Conservation (phyloP, 306 rosid species). For the Inga laurina region DNA sequence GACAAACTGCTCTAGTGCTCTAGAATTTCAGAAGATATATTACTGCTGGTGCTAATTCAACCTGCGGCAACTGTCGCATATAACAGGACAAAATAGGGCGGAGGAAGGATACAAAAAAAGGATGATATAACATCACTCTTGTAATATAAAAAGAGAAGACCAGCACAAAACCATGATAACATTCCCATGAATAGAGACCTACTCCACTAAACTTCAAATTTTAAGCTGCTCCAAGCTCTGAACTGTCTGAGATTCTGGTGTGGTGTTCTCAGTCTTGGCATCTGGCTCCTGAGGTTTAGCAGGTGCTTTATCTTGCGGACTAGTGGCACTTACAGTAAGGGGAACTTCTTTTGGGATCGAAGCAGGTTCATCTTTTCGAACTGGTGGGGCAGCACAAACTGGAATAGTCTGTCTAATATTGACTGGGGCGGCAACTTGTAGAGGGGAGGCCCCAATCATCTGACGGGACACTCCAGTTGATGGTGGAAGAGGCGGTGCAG, state of each 20-base stretch:
- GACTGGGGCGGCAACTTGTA: constrained; percentile 75
- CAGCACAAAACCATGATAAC: constrained; percentile 56
- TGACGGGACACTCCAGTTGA: constrained; percentile 53
- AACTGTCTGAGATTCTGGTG: constrained; percentile 45
- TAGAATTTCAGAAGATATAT: constrained; percentile 51
- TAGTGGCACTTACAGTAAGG: constrained; percentile 22
- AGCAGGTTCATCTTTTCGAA: constrained; percentile 51
- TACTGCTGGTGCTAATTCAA: constrained; percentile 60
- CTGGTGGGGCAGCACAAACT: constrained; percentile 74
- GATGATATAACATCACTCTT: constrained; percentile 53
- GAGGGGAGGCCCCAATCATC: constrained; percentile 48
- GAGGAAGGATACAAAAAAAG: constrained; percentile 17
- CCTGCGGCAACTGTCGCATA: constrained; percentile 63
- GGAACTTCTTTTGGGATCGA: constrained; percentile 40
- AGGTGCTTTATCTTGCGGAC: constrained; percentile 36
- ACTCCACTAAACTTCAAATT: constrained; percentile 55
- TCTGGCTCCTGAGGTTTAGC: constrained; percentile 46
- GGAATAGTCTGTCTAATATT: constrained; percentile 80
- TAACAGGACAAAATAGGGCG: constrained; percentile 45
- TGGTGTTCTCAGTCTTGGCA: constrained; percentile 36
- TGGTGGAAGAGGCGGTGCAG: constrained; percentile 83
- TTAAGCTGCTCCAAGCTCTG: constrained; percentile 67
- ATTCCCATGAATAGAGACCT: constrained; percentile 44
- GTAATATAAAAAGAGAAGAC: constrained; percentile 40
- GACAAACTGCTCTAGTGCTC: constrained; percentile 52